Conservation (phyloP, 805 yeast genomes). For the Metschnikowia arizonensis region DNA sequence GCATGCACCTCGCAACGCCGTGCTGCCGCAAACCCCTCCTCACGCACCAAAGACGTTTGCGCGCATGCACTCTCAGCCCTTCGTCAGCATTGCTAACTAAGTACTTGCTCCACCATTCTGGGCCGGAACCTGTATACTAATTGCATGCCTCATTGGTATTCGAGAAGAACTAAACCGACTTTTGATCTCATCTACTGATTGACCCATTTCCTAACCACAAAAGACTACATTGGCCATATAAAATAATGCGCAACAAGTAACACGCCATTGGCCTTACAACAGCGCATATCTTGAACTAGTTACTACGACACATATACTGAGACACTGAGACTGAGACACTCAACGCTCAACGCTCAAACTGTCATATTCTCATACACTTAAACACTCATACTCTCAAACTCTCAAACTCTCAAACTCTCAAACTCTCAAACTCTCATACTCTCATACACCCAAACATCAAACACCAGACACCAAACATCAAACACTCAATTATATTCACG, state of each 20-base stretch:
- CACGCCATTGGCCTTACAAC: background rate
- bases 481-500: too few species aligned
- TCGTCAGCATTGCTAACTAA: background rate
- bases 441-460: too few species aligned
- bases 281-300: background rate
- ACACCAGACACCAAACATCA: too few species aligned
- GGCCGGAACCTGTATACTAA: background rate
- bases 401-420: too few species aligned
- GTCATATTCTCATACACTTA: too few species aligned
- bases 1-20: slow-evolving; percentile 6
- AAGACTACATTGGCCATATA: background rate
- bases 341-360: too few species aligned
- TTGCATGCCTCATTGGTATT: background rate
- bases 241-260: background rate
- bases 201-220: background rate
- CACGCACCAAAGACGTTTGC: slow-evolving; percentile 3
- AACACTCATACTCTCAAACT: too few species aligned
- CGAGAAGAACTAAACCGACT: background rate
- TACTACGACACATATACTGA: background rate
- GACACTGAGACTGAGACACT: too few species aligned
- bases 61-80: slow-evolving; percentile 2
- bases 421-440: too few species aligned
- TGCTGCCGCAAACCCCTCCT: slow-evolving; percentile 1
- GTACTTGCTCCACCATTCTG: background rate
- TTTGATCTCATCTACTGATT: background rate